Conservation (phyloP, 306 rosid species). For the Glycine latifolia region DNA sequence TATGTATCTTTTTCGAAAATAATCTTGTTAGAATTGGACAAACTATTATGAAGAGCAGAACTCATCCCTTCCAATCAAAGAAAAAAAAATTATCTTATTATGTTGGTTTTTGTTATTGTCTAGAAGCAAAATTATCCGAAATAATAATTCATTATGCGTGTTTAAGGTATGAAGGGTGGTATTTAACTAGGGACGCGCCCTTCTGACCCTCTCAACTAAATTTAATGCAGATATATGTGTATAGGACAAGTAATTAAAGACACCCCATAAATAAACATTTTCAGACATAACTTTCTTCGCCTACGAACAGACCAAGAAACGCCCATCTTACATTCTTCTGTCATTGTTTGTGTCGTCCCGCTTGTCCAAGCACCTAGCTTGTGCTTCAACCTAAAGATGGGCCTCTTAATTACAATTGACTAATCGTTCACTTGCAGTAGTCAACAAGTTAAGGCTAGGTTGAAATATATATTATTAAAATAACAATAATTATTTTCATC, state of each 20-base stretch:
- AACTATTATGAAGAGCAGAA: too few relatives aligned
- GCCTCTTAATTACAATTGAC: constrained; percentile 14
- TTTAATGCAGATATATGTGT: not conserved
- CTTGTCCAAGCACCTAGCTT: constrained; percentile 5
- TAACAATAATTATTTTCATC: too few relatives aligned
- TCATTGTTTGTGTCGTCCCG: constrained; percentile 43
- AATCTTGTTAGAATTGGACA: too few relatives aligned
- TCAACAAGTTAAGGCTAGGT: not conserved
- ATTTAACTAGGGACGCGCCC: not conserved
- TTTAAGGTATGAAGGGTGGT: not conserved
- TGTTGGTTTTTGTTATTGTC: not conserved
- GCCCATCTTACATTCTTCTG: constrained; percentile 30
- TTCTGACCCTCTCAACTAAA: constrained; percentile 1
- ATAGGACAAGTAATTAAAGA: not conserved
- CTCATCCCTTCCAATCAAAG: too few relatives aligned
- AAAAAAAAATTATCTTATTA: too few relatives aligned
- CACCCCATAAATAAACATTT: constrained; percentile 15
- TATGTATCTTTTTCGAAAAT: too few relatives aligned
- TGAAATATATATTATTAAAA: too few relatives aligned
- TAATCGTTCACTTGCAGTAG: not conserved
- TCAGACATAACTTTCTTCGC: constrained; percentile 51
- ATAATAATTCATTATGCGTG: too few relatives aligned
- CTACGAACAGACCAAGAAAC: constrained; percentile 53
- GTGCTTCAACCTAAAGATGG: constrained; percentile 37
- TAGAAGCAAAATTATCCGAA: not conserved